Conservation (phyloP, 768 basidiomycete genomes). For the Tulasnella calospora region DNA sequence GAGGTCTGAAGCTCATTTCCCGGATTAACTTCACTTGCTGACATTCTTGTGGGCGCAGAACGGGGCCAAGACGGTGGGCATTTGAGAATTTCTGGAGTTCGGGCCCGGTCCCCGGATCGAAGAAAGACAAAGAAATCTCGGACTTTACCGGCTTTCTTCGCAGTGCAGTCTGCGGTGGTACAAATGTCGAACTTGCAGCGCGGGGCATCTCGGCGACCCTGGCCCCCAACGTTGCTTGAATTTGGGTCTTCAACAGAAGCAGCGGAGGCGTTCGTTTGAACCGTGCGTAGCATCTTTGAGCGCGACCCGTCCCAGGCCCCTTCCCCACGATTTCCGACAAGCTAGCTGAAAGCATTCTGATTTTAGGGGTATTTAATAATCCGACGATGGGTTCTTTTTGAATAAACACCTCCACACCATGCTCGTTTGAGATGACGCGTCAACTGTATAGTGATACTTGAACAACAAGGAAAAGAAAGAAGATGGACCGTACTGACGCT, state of each 20-base stretch:
- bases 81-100: neutral
- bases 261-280: conserved; percentile 38
- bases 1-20: neutral
- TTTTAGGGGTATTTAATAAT: conserved; percentile 41
- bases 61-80: neutral
- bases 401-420: conserved; percentile 70
- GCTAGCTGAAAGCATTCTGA: neutral
- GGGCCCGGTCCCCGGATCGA: neutral
- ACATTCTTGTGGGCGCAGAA: conserved; percentile 7
- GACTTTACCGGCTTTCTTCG: neutral
- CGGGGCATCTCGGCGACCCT: neutral
- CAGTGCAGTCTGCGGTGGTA: neutral
- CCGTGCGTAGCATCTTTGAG: conserved; percentile 33
- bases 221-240: neutral
- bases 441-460: conserved; percentile 59
- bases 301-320: neutral
- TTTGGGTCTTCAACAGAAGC: conserved; percentile 33
- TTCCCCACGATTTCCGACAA: neutral
- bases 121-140: neutral
- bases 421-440: conserved; percentile 52
- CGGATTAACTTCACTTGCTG: conserved; percentile 8
- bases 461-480: conserved; percentile 33
- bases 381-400: conserved; percentile 98
- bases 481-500: too few relatives aligned
- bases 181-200: neutral